These are phyloP conservation scores for Citrus australasica DNA, from an alignment of 345 rosid genomes.

Conservation along the genomic window DNA sequence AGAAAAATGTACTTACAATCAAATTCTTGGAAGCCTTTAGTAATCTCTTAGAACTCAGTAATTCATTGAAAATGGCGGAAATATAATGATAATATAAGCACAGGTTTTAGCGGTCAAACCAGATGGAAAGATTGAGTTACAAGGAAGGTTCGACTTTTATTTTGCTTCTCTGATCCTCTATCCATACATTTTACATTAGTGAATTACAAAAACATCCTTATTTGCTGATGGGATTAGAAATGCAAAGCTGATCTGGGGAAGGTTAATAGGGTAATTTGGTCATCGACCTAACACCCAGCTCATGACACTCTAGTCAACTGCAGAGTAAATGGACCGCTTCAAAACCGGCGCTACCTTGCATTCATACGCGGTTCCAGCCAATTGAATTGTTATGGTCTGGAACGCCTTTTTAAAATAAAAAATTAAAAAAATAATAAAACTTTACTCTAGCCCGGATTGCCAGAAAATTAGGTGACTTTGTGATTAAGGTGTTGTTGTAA, in stretches of 20 bases:
- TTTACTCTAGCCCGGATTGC: no score
- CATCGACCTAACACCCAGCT: neutral
- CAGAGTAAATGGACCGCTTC: no score
- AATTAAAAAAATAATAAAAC: no score
- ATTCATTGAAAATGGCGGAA: neutral
- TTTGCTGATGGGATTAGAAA: neutral
- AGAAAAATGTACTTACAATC: neutral
- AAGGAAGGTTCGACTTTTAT: neutral
- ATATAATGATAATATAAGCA: neutral
- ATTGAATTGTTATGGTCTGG: neutral
- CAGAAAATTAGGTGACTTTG: rapidly evolving
- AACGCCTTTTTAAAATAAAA: no score
- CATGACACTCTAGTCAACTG: neutral
- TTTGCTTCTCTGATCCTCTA: no score
- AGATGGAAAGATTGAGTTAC: no score
- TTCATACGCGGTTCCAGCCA: neutral
- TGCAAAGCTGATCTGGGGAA: neutral
- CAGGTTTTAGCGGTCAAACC: neutral
- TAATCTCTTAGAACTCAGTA: no score
- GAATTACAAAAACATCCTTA: slow-evolving; percentile 1
- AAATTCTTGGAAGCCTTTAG: neutral
- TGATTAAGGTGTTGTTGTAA: no score
- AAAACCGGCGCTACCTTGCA: neutral
- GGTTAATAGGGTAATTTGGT: neutral
- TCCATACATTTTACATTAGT: neutral